These are phyloP conservation scores for Kuraishia ogatae DNA, from an alignment of 805 yeast species.

Conservation along the genomic window DNA sequence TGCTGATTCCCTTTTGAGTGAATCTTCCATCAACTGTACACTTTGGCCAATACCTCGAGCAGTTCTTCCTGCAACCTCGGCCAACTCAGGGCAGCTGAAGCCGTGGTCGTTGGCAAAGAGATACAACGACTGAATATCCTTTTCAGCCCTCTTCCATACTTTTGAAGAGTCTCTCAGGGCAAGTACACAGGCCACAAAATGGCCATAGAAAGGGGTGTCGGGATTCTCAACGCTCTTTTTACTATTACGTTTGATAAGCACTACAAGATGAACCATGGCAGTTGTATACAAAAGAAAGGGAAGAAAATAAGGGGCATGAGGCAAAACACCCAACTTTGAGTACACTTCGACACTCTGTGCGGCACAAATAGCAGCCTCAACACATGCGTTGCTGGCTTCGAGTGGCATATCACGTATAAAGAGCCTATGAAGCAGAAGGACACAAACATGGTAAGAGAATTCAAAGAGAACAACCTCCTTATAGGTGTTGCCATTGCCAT, in stretches of 20 bases:
- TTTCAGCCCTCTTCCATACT: slow-evolving; percentile 8
- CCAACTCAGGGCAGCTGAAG: not conserved
- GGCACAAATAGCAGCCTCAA: slow-evolving; percentile 12
- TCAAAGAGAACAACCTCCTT: slow-evolving; percentile 13
- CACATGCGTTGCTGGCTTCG: slow-evolving; percentile 9
- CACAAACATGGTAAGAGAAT: slow-evolving; percentile 15
- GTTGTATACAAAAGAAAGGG: slow-evolving; percentile 5
- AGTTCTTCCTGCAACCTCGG: not conserved
- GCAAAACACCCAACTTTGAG: not conserved
- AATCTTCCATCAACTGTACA: not conserved
- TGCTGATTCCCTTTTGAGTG: too few species aligned
- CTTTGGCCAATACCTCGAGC: not conserved
- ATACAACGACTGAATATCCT: slow-evolving; percentile 2
- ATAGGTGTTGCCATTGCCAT: slow-evolving; percentile 1
- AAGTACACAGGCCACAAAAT: slow-evolving; percentile 7
- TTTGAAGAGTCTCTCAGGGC: slow-evolving; percentile 5
- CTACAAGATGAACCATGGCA: slow-evolving; percentile 4
- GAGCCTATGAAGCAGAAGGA: slow-evolving; percentile 13
- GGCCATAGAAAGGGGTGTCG: not conserved
- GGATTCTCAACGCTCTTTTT: not conserved
- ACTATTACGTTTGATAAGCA: slow-evolving; percentile 1
- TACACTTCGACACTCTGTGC: slow-evolving; percentile 3
- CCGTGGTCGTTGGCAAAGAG: slow-evolving; percentile 6
- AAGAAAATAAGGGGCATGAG: slow-evolving; percentile 9
- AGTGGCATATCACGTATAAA: slow-evolving; percentile 10